Evolutionary conservation across 495 filamentous ascomycete species (phyloP).

Genomic region (Venustampulla echinocandica): DNA sequence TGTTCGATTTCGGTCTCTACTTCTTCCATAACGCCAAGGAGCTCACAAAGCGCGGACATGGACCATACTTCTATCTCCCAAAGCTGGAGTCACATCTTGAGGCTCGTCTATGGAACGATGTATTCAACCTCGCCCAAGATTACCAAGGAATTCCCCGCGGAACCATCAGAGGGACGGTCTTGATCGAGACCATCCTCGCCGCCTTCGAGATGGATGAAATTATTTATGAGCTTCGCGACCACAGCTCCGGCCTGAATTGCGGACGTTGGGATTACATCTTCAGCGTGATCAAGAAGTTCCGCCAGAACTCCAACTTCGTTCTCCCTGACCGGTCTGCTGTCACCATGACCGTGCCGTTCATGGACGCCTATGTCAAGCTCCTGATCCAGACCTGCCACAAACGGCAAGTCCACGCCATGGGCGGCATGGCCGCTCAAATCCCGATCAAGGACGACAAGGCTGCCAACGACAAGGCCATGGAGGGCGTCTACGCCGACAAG

Average conservation of each 20-base stretch:
- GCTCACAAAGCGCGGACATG: constrained; percentile 70
- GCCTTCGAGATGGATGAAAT: constrained; percentile 99
- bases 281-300: constrained; percentile 99
- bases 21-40: constrained; percentile 98
- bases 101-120: constrained; percentile 97
- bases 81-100: constrained; percentile 99
- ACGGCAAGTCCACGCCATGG: constrained; percentile 95
- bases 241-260: constrained; percentile 94
- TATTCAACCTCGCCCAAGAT: constrained; percentile 95
- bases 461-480: constrained; percentile 93
- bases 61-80: constrained; percentile 98
- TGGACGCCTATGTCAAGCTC: constrained; percentile 94
- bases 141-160: constrained; percentile 80
- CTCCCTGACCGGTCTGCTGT: constrained; percentile 85
- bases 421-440: constrained; percentile 98
- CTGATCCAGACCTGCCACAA: constrained; percentile 97
- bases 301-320: constrained; percentile 84
- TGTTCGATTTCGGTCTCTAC: constrained; percentile 98
- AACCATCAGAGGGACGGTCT: constrained; percentile 88
- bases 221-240: constrained; percentile 97
- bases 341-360: constrained; percentile 98
- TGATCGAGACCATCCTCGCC: constrained; percentile 97
- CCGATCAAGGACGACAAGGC: constrained; percentile 89
- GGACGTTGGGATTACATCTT: constrained; percentile 99
- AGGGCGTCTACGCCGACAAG: constrained; percentile 87